These are phyloP conservation scores for Talaromyces thailandensis DNA, from an alignment of 495 filamentous ascomycete genomes.

Conservation along the genomic window DNA sequence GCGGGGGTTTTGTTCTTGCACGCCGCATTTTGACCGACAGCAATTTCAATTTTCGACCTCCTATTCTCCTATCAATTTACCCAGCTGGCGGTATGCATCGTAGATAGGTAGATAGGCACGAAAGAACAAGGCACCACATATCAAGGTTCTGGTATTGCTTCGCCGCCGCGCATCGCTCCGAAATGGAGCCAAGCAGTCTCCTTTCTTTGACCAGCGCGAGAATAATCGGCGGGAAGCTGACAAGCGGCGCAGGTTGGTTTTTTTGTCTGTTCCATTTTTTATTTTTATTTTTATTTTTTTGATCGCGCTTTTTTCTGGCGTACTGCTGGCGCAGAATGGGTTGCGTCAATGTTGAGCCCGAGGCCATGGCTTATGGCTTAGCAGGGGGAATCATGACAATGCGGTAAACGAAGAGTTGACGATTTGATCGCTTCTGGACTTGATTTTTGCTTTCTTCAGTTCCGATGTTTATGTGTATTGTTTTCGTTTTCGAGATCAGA, in stretches of 20 bases:
- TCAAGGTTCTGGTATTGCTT: slow-evolving; percentile 1
- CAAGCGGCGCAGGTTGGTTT: not conserved
- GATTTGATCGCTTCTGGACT: not conserved
- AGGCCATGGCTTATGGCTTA: not conserved
- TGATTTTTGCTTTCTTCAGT: not conserved
- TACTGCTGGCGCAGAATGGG: slow-evolving; percentile 2
- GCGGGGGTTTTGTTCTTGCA: not conserved
- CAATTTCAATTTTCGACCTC: not conserved
- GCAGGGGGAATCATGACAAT: not conserved
- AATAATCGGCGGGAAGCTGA: not conserved
- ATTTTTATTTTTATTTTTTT: no score
- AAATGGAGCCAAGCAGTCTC: slow-evolving; percentile 2
- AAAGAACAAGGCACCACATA: not conserved
- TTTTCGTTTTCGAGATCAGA: slow-evolving; percentile 14
- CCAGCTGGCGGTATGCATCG: not conserved
- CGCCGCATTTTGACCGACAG: not conserved
- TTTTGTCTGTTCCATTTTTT: not conserved
- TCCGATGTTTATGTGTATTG: slow-evolving; percentile 5
- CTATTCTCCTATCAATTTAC: slow-evolving; percentile 1
- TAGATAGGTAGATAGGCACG: not conserved
- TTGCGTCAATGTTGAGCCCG: not conserved
- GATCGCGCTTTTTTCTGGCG: not conserved
- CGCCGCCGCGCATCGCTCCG: not conserved
- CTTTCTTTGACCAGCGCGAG: not conserved
- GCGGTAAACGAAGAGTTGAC: not conserved